phyloP scores from a whole-genome alignment of 2,329 filamentous ascomycete species.

The Aspergillus viridinutans region DNA sequence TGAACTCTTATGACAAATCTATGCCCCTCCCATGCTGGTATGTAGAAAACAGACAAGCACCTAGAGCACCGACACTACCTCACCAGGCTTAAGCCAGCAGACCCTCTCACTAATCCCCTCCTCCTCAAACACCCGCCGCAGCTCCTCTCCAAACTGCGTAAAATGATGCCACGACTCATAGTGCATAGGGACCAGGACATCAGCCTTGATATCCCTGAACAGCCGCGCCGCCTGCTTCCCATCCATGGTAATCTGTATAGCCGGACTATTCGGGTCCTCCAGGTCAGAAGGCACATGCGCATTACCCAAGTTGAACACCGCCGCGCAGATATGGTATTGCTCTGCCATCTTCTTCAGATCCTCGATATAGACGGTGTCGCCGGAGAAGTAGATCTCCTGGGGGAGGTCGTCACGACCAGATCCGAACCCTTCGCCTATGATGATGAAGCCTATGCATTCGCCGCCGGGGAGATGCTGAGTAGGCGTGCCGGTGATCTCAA shows the following conservation, averaged over 20 bases:
- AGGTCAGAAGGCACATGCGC: slow-evolving; percentile 19
- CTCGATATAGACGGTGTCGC: slow-evolving; percentile 47
- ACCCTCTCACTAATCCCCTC: slow-evolving; percentile 35
- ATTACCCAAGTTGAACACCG: slow-evolving; percentile 40
- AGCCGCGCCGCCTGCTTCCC: slow-evolving; percentile 40
- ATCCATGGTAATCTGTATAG: slow-evolving; percentile 41
- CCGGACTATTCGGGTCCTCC: slow-evolving; percentile 17
- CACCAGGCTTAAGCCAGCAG: slow-evolving; percentile 32
- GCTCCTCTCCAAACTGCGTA: slow-evolving; percentile 29
- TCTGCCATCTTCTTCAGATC: slow-evolving; percentile 36
- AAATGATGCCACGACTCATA: slow-evolving; percentile 48
- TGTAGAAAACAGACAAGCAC: too few species aligned
- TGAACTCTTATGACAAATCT: too few species aligned
- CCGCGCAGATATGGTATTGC: slow-evolving; percentile 35
- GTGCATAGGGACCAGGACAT: slow-evolving; percentile 46
- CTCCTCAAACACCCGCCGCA: slow-evolving; percentile 30
- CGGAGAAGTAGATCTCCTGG: slow-evolving; percentile 49
- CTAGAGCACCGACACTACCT: slow-evolving; percentile 5
- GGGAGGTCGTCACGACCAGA: slow-evolving; percentile 29
- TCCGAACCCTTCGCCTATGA: slow-evolving; percentile 38
- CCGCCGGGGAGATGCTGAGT: slow-evolving; percentile 42
- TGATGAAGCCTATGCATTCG: slow-evolving; percentile 46
- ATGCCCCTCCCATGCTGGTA: too few species aligned
- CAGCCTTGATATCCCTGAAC: slow-evolving; percentile 38
- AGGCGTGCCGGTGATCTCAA: slow-evolving; percentile 43